Conservation (phyloP, 768 basidiomycete species). For the Suillus alpinus region DNA sequence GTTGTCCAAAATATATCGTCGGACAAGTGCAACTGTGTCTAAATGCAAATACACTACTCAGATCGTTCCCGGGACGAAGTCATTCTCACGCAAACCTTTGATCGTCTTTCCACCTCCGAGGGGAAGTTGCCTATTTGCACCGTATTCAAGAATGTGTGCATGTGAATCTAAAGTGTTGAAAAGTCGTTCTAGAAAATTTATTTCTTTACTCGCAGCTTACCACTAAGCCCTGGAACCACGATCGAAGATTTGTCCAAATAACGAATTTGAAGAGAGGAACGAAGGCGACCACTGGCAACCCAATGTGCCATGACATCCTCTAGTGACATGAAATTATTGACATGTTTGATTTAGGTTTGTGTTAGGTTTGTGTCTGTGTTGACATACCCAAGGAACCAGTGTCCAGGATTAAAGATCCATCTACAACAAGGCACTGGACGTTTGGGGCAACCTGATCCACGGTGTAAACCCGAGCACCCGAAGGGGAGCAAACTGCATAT, state of each 20-base stretch:
- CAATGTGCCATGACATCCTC: slow-evolving; percentile 43
- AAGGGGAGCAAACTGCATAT: slow-evolving; percentile 64
- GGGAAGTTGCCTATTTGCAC: slow-evolving; percentile 60
- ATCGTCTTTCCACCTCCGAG: slow-evolving; percentile 61
- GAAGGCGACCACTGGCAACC: slow-evolving; percentile 24
- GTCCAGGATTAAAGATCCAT: slow-evolving; percentile 47
- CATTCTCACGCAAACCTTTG: slow-evolving; percentile 40
- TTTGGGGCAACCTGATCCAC: slow-evolving; percentile 53
- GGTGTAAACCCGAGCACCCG: slow-evolving; percentile 56
- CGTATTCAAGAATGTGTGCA: slow-evolving; percentile 77
- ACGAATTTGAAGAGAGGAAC: slow-evolving; percentile 37
- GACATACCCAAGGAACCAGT: slow-evolving; percentile 54
- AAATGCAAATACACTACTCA: not conserved
- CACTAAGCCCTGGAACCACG: slow-evolving; percentile 70
- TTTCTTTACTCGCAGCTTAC: slow-evolving; percentile 36
- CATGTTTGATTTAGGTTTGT: not conserved
- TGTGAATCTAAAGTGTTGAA: slow-evolving; percentile 60
- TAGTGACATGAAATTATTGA: slow-evolving; percentile 19
- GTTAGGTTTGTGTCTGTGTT: not conserved
- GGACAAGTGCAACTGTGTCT: slow-evolving; percentile 66
- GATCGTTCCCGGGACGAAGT: not conserved
- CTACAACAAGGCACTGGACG: slow-evolving; percentile 64
- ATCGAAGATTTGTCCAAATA: slow-evolving; percentile 56
- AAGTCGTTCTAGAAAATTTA: not conserved
- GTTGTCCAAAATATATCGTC: slow-evolving; percentile 55